phyloP scores from a whole-genome alignment of 2,329 filamentous ascomycete genomes.

The Monilinia vaccinii-corymbosi region DNA sequence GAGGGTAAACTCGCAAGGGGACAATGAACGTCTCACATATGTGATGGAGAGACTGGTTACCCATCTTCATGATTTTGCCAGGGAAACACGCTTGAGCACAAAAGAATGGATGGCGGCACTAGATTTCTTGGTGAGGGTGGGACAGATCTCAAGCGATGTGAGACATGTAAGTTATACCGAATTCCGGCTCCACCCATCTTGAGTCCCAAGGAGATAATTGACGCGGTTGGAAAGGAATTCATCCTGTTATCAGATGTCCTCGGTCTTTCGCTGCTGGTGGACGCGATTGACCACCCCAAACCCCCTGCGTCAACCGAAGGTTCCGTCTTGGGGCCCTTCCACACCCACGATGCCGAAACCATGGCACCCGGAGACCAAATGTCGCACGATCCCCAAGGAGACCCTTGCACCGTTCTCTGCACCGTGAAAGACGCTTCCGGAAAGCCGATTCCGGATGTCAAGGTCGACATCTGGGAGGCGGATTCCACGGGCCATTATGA shows the following conservation, averaged over 20 bases:
- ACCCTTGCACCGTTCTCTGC: constrained; percentile 65
- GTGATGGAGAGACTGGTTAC: constrained; percentile 64
- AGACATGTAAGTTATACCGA: constrained; percentile 48
- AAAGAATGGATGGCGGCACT: constrained; percentile 72
- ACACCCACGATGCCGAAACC: constrained; percentile 64
- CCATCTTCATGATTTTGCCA: constrained; percentile 74
- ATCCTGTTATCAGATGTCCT: constrained; percentile 75
- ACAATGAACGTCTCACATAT: constrained; percentile 58
- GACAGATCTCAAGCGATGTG: constrained; percentile 65
- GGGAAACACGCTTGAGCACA: constrained; percentile 67
- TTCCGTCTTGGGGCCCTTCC: constrained; percentile 74
- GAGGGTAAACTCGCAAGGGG: constrained; percentile 63
- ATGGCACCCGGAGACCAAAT: constrained; percentile 50
- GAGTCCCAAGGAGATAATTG: neutral
- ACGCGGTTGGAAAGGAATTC: constrained; percentile 47
- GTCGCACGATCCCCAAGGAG: constrained; percentile 59
- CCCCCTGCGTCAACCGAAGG: constrained; percentile 62
- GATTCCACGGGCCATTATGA: constrained; percentile 75
- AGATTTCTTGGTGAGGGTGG: constrained; percentile 61
- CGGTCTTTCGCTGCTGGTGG: constrained; percentile 70
- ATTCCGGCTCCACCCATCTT: neutral
- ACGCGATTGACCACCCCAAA: constrained; percentile 78
- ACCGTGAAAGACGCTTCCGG: constrained; percentile 57
- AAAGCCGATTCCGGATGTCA: constrained; percentile 53
- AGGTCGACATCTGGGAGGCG: constrained; percentile 79